Conservation (phyloP, 2,329 filamentous ascomycete species). For the Aureobasidium sp. region DNA sequence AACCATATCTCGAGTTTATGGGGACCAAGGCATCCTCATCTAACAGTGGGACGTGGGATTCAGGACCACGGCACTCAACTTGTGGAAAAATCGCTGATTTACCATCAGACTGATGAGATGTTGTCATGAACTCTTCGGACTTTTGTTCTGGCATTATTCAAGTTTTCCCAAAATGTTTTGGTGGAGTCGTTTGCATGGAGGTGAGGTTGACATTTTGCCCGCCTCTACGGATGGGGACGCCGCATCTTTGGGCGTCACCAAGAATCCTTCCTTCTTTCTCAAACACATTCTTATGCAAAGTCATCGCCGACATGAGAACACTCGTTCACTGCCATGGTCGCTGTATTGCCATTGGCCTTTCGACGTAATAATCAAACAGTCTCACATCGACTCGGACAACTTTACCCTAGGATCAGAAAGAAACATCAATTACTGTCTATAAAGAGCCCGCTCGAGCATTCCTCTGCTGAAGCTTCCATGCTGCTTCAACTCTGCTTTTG, state of each 20-base stretch:
- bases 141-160: neutral
- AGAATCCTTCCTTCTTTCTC: neutral
- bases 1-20: neutral
- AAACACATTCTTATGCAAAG: neutral
- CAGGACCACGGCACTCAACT: neutral
- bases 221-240: neutral
- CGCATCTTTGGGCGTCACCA: neutral
- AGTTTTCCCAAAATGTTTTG: neutral
- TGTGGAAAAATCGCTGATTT: neutral
- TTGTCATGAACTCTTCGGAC: neutral
- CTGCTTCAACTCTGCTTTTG: neutral
- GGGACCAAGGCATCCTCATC: neutral
- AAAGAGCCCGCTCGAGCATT: neutral
- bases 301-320: no score
- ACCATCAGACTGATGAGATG: neutral
- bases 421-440: no score
- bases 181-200: neutral
- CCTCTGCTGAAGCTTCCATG: neutral
- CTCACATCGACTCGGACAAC: no score
- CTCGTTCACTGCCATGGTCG: no score
- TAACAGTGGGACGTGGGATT: neutral
- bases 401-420: no score
- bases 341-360: no score
- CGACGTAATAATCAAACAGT: no score
- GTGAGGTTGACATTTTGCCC: neutral